Evolutionary conservation across 331 rosid species (phyloP), one percentile per base, ranked within the genome.

Genomic region (Saraca asoca): DNA sequence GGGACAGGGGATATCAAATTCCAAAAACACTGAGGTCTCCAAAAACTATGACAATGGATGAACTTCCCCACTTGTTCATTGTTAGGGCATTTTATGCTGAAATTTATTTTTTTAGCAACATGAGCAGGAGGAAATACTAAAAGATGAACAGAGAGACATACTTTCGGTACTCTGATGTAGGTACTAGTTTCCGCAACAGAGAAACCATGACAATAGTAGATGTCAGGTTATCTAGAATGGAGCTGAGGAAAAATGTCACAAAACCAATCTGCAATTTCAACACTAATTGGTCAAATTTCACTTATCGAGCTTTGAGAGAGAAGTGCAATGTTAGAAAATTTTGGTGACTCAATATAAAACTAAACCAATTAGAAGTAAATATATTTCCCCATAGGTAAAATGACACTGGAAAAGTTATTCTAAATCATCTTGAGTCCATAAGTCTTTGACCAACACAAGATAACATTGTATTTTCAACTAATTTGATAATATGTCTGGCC

Each of bases 191-290:
- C 72, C 91, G 82, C 81, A 93, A 80, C 59, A 93, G 75, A 68
- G 96, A 93, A 72, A 93, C 95, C 98, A 93, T 93, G 81, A 90
- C 78, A 60, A 93, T 93, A 54, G 98, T 93, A 49, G 98, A 84
- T 14, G 98, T 93, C 78, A 93, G 81, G 83, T 93, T 93, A 86
- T 93, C 97, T 12, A 93, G 87, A 75, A 90, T 60, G 15, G 98
- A 44, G 77, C 98, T 93, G 61, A 93, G 97, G 74, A 83, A 85
- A 71, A 93, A 93, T 5, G 95, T 90, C 65, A 88, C 91, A 73
- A 85, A 62, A 33, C 98, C 98, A 75, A 93, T 66, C 98, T 93
- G 87, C 73, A 78, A 78, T 61, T 66, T 43, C 77, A 77, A 76
- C 15, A n/a, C 48, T 41, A 74, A 51, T 12, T 33, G 19, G 74